Evolutionary conservation across 768 basidiomycete genomes (phyloP).

Genomic region (Favolaschia claudopus): DNA sequence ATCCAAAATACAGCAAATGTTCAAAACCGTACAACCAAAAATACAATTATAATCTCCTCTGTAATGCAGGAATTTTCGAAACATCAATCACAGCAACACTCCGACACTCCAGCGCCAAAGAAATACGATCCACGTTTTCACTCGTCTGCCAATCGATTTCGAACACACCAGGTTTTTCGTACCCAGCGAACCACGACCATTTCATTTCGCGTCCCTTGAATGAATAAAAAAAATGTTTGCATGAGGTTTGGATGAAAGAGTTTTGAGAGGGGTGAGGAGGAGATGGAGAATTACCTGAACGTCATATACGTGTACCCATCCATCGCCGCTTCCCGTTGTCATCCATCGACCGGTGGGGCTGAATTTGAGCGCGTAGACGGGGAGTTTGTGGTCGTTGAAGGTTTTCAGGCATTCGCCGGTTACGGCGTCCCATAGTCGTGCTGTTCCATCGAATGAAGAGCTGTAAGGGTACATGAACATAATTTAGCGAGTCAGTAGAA

Average conservation of each 20-base stretch:
- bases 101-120: slow-evolving; percentile 72
- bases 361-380: slow-evolving; percentile 78
- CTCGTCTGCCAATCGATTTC: slow-evolving; percentile 78
- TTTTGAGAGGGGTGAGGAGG: background rate
- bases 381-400: slow-evolving; percentile 74
- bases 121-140: slow-evolving; percentile 64
- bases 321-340: slow-evolving; percentile 83
- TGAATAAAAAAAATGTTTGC: slow-evolving; percentile 21
- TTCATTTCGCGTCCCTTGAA: slow-evolving; percentile 52
- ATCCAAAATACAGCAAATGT: no score
- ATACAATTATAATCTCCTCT: slow-evolving; percentile 1
- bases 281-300: slow-evolving; percentile 55
- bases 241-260: background rate
- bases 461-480: no score
- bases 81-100: slow-evolving; percentile 75
- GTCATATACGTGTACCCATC: slow-evolving; percentile 76
- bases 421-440: slow-evolving; percentile 83
- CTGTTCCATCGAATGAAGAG: slow-evolving; percentile 81
- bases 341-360: slow-evolving; percentile 77
- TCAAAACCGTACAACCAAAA: no score
- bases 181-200: slow-evolving; percentile 72
- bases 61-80: slow-evolving; percentile 50
- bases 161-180: slow-evolving; percentile 70
- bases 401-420: slow-evolving; percentile 78
- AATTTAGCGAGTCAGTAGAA: background rate